Evolutionary conservation across 345 rosid genomes (phyloP), one percentile per base, ranked within the genome.

Genomic region (Aegle marmelos): DNA sequence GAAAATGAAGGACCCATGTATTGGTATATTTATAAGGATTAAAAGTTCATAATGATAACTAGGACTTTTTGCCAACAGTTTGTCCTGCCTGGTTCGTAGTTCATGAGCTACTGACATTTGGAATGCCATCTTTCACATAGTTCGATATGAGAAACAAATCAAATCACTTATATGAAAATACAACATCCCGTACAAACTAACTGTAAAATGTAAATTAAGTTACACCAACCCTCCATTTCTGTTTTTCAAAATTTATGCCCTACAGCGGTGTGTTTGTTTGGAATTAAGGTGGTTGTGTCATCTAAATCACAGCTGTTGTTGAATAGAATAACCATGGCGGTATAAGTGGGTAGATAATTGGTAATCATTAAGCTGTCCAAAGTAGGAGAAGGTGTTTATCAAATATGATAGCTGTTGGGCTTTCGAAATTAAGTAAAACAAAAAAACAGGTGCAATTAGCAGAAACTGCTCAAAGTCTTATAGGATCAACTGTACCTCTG

Each of bases 401-500:
- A 53, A 53, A 5, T 19, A 53, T 19, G 17, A 4, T 14, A 50
- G 22, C 22, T 50, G 7, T 50, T 1, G 6, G 0, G 0, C 19
- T 17, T 53, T 78, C 60, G 33, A 59, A 61, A 24, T 36, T 19
- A 19, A 34, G 36, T 36, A 27, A n/a, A 58, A 17, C 13, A 24
- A 31, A 6, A 31, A 50, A 78, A 63, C 19, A 17, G 7, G 37
- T 28, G 6, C 50, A 14, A 19, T 28, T 50, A 21, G 30, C 11
- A 79, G 70, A 66, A 25, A 22, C 48, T 75, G 64, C 41, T 74
- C 33, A 70, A 48, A 14, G 74, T 37, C 2, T 30, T 30, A 54
- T 3, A 53, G 74, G 58, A 50, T 63, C 60, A 22, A 56, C 70
- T 66, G 76, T 85, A 91, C 98, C 97, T 90, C 81, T 83, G 61